A percentile compares a stretch with the other conserved stretches of the same genome.
phyloP scores from a whole-genome alignment of 2,329 filamentous ascomycete genomes.

The Escovopsis weberi region DNA sequence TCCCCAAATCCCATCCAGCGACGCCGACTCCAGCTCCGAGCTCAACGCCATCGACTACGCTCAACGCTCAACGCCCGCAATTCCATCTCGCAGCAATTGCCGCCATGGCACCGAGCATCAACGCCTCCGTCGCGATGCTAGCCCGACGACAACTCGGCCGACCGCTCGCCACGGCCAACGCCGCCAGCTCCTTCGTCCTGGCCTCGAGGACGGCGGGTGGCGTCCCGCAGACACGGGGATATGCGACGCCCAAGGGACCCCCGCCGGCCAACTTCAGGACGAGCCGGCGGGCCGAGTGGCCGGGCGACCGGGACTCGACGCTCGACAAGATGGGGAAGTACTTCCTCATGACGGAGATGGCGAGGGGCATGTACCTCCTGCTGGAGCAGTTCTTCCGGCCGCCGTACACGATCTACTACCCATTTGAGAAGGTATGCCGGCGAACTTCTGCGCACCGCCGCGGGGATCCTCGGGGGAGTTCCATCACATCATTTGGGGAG shows the following conservation, averaged over 20 bases:
- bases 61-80: slow-evolving; percentile 5
- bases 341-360: slow-evolving; percentile 92
- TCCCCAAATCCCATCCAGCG: slow-evolving; percentile 7
- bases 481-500: too few species aligned
- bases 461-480: too few species aligned
- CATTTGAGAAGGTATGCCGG: slow-evolving; percentile 70
- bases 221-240: slow-evolving; percentile 22
- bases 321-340: slow-evolving; percentile 80
- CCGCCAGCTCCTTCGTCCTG: slow-evolving; percentile 7
- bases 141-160: slow-evolving; percentile 21
- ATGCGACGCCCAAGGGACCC: slow-evolving; percentile 60
- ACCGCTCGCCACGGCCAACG: slow-evolving; percentile 10
- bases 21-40: slow-evolving; percentile 6
- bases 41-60: slow-evolving; percentile 3
- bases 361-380: slow-evolving; percentile 94
- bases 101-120: slow-evolving; percentile 20
- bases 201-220: slow-evolving; percentile 4
- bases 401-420: slow-evolving; percentile 97
- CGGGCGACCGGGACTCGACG: slow-evolving; percentile 61
- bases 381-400: slow-evolving; percentile 97
- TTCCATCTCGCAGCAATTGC: slow-evolving; percentile 10
- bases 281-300: slow-evolving; percentile 59
- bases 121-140: slow-evolving; percentile 19
- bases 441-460: too few species aligned
- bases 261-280: slow-evolving; percentile 72